A percentile compares a stretch with the other conserved stretches of the same genome.
Evolutionary conservation across 2,329 filamentous ascomycete genomes (phyloP).

Genomic region (Arthrobotrys sinensis): DNA sequence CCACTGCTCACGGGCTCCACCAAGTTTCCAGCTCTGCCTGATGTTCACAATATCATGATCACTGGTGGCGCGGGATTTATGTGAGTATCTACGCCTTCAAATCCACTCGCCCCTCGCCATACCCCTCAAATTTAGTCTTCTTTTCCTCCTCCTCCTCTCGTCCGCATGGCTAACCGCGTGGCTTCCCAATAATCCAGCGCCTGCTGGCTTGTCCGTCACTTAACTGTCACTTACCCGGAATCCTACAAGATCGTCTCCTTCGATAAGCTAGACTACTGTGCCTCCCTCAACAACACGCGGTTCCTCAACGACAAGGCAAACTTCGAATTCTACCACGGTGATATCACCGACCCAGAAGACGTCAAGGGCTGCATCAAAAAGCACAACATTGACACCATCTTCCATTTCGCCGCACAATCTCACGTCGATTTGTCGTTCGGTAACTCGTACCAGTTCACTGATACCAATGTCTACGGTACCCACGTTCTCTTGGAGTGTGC

Average conservation of each 20-base stretch:
- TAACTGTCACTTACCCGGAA: constrained; percentile 80
- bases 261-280: constrained; percentile 87
- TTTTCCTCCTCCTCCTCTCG: not conserved
- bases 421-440: constrained; percentile 87
- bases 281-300: constrained; percentile 83
- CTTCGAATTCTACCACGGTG: constrained; percentile 84
- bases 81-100: constrained; percentile 70
- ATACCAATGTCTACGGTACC: constrained; percentile 87
- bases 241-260: constrained; percentile 86
- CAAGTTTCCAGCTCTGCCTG: constrained; percentile 77
- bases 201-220: constrained; percentile 85
- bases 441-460: constrained; percentile 85
- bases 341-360: constrained; percentile 80
- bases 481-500: constrained; percentile 84
- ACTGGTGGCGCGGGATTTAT: constrained; percentile 90
- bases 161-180: constrained; percentile 56
- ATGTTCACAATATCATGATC: constrained; percentile 85
- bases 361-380: constrained; percentile 80
- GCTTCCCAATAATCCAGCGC: constrained; percentile 71
- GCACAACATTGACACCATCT: constrained; percentile 82
- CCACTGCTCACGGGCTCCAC: constrained; percentile 79
- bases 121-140: constrained; percentile 7
- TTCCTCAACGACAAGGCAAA: constrained; percentile 78
- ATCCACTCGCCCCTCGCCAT: constrained; percentile 12
- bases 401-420: constrained; percentile 89